These are phyloP conservation scores for Fusarium nisikadoi DNA, from an alignment of 2,329 filamentous ascomycete genomes.

Conservation along the genomic window DNA sequence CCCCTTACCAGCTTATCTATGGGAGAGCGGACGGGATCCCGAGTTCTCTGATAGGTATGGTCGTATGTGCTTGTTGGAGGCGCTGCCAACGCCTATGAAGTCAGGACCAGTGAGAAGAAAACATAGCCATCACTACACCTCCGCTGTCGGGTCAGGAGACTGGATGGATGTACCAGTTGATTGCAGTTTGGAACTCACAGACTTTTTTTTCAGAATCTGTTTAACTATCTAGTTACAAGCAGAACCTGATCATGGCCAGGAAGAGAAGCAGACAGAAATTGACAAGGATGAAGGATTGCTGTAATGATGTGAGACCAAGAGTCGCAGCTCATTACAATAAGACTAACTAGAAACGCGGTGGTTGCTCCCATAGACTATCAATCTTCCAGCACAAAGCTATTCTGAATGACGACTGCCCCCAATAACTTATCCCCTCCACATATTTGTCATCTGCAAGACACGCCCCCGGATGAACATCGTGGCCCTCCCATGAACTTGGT, in stretches of 20 bases:
- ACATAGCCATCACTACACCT: accelerated
- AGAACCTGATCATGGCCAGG: accelerated
- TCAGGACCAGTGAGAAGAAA: accelerated
- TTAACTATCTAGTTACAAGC: accelerated
- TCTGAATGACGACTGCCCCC: accelerated
- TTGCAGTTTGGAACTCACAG: accelerated
- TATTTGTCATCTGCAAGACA: no score
- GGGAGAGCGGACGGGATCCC: neutral
- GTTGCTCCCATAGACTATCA: accelerated
- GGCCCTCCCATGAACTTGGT: accelerated
- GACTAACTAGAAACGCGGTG: accelerated
- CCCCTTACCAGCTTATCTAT: neutral
- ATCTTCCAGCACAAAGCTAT: accelerated
- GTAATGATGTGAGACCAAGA: accelerated
- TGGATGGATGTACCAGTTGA: accelerated
- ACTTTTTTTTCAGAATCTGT: accelerated
- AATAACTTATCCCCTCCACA: accelerated
- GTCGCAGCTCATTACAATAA: accelerated
- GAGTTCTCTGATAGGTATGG: neutral
- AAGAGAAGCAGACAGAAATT: accelerated
- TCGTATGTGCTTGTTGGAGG: accelerated
- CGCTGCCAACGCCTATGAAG: accelerated
- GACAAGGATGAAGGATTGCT: accelerated
- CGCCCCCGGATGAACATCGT: accelerated
- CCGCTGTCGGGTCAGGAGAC: accelerated